Conservation (phyloP, 345 rosid genomes). For the Abelmoschus esculentus region DNA sequence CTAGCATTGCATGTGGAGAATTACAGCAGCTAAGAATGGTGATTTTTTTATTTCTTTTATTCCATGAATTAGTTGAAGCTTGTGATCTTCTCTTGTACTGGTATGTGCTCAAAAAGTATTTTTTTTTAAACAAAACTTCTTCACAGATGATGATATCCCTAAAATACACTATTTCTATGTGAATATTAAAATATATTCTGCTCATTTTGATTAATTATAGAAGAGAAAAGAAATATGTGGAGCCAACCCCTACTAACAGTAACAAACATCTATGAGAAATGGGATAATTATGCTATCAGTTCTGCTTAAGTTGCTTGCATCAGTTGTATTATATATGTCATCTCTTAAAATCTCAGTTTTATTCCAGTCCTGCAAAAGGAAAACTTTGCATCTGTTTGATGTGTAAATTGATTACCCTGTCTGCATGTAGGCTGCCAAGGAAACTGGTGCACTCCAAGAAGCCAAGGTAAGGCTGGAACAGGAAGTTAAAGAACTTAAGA, state of each 20-base stretch:
- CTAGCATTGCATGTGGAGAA: slow-evolving; percentile 62
- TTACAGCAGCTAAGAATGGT: slow-evolving; percentile 76
- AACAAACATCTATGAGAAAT: not conserved
- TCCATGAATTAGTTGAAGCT: not conserved
- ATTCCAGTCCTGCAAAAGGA: not conserved
- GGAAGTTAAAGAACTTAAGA: slow-evolving; percentile 69
- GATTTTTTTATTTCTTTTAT: not conserved
- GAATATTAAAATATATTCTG: not conserved
- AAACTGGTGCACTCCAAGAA: slow-evolving; percentile 93
- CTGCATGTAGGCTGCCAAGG: slow-evolving; percentile 76
- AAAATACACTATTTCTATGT: not conserved
- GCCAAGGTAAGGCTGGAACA: slow-evolving; percentile 86
- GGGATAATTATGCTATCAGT: not conserved
- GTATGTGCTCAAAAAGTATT: too few species aligned
- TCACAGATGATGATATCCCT: not conserved
- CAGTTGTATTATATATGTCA: slow-evolving; percentile 1
- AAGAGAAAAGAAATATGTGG: not conserved
- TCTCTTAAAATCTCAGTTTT: not conserved
- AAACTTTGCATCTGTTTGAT: not conserved
- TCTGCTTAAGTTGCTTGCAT: not conserved
- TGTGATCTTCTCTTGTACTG: too few species aligned
- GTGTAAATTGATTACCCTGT: slow-evolving; percentile 8
- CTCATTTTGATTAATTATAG: not conserved
- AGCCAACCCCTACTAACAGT: not conserved
- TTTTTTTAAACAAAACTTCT: not conserved